Conservation (phyloP, 2,329 filamentous ascomycete species). For the Diaporthe sp. region DNA sequence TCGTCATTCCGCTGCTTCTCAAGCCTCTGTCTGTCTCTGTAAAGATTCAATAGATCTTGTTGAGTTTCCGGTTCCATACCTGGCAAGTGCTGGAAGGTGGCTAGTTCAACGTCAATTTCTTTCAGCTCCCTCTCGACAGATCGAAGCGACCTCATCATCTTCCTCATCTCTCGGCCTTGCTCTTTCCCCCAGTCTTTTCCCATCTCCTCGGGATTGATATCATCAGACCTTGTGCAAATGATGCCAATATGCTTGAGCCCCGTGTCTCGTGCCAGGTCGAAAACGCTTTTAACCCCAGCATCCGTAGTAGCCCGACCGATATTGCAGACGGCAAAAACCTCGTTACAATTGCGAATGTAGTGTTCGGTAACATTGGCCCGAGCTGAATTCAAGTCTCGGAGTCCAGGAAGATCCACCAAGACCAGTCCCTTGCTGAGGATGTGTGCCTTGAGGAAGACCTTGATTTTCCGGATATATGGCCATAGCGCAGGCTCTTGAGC, state of each 20-base stretch:
- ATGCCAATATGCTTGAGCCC: conserved; percentile 56
- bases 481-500: conserved; percentile 47
- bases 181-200: background rate
- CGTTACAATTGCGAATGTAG: conserved; percentile 58
- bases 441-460: conserved; percentile 57
- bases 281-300: conserved; percentile 53
- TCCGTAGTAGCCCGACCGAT: conserved; percentile 58
- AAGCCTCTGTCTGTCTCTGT: background rate
- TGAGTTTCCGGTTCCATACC: background rate
- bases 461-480: conserved; percentile 61
- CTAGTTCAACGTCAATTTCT: background rate
- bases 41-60: background rate
- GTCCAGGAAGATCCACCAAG: conserved; percentile 62
- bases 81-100: background rate
- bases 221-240: conserved; percentile 58
- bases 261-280: conserved; percentile 55
- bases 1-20: background rate
- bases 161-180: background rate
- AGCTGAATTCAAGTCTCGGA: conserved; percentile 61
- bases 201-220: background rate
- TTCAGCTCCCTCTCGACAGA: background rate
- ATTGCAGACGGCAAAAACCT: conserved; percentile 59
- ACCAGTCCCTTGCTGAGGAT: conserved; percentile 62
- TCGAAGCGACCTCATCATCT: background rate
- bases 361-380: conserved; percentile 58